phyloP scores from a whole-genome alignment of 2,329 filamentous ascomycete genomes.

The Fusarium tanahbumbuense region DNA sequence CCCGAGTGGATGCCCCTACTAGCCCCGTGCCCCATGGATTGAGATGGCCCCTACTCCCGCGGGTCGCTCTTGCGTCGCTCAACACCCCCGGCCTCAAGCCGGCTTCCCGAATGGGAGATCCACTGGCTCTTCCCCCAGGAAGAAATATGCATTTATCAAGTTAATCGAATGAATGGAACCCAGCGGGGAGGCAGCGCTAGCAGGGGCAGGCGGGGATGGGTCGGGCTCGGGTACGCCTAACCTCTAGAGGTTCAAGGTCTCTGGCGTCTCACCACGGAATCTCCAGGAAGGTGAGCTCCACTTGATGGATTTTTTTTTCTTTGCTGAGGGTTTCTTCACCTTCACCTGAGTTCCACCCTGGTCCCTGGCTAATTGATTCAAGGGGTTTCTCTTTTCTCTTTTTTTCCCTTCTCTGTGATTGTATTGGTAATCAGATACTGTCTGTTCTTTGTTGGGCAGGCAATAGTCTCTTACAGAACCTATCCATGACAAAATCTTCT shows the following conservation, averaged over 20 bases:
- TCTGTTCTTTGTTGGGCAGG: background rate
- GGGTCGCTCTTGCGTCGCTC: conserved; percentile 36
- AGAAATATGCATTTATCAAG: conserved; percentile 32
- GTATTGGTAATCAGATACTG: conserved; percentile 27
- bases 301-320: conserved; percentile 9
- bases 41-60: conserved; percentile 26
- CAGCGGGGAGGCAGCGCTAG: conserved; percentile 4
- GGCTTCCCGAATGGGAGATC: conserved; percentile 27
- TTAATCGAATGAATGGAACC: background rate
- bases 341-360: conserved; percentile 30
- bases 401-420: background rate
- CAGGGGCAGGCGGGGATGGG: conserved; percentile 15
- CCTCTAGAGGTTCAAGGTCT: conserved; percentile 49
- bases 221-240: conserved; percentile 45
- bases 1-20: conserved; percentile 40
- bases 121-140: conserved; percentile 30
- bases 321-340: background rate
- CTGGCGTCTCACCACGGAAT: conserved; percentile 44
- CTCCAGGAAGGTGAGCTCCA: conserved; percentile 33
- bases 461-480: background rate
- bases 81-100: conserved; percentile 18
- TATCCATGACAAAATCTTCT: background rate
- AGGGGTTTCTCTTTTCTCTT: conserved; percentile 2
- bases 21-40: conserved; percentile 30
- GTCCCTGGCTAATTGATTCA: conserved; percentile 27